phyloP scores from a whole-genome alignment of 2,329 filamentous ascomycete species.

The Alternaria incomplexa region DNA sequence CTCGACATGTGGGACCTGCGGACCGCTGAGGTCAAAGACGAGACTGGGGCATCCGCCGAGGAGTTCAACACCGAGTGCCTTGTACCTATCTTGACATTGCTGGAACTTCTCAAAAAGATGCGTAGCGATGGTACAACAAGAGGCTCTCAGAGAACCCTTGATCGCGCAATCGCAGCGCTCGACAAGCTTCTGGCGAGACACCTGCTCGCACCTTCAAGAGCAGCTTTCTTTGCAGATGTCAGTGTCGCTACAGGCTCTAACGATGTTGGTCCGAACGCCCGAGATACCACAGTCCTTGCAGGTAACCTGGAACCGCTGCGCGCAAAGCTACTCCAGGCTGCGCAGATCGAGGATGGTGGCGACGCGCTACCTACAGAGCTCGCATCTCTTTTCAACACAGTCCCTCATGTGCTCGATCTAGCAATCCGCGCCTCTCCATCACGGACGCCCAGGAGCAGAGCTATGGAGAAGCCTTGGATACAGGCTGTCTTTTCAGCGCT shows the following conservation, averaged over 20 bases:
- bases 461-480: slow-evolving; percentile 53
- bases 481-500: slow-evolving; percentile 50
- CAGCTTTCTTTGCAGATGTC: slow-evolving; percentile 43
- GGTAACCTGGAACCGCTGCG: slow-evolving; percentile 34
- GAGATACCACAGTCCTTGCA: slow-evolving; percentile 23
- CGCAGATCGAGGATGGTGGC: slow-evolving; percentile 38
- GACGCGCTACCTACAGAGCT: slow-evolving; percentile 29
- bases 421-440: slow-evolving; percentile 50
- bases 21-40: slow-evolving; percentile 31
- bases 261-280: background rate
- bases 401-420: slow-evolving; percentile 49
- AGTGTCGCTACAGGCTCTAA: slow-evolving; percentile 5
- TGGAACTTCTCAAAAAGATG: slow-evolving; percentile 22
- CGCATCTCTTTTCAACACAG: slow-evolving; percentile 30
- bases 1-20: slow-evolving; percentile 46
- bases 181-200: slow-evolving; percentile 52
- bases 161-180: slow-evolving; percentile 26
- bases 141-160: background rate
- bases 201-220: slow-evolving; percentile 49
- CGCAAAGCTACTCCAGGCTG: slow-evolving; percentile 38
- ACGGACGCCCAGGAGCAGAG: slow-evolving; percentile 48
- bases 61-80: slow-evolving; percentile 49
- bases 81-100: slow-evolving; percentile 36
- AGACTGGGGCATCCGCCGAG: slow-evolving; percentile 38
- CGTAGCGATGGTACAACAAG: slow-evolving; percentile 1